Evolutionary conservation across 129 eudicot species (phyloP), one percentile per base, ranked within the genome.

Genomic region (Centella asiatica): DNA sequence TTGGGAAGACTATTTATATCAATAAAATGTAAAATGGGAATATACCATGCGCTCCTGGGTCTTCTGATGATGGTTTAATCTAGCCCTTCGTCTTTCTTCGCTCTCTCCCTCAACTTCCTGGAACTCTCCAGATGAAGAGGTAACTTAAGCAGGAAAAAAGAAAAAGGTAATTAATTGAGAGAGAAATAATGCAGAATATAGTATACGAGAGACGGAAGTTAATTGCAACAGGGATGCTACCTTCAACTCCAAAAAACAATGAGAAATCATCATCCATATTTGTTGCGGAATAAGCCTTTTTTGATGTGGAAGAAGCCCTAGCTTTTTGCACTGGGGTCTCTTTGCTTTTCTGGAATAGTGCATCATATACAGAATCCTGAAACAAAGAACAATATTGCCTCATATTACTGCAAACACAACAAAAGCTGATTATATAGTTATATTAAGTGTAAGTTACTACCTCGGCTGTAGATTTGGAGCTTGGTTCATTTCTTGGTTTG

Each of bases 71-170:
- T 80, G 95, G 40, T 80, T 88, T 56, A 70, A 77, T 76, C 98
- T 82, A 13, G 88, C 84, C 73, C 69, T 80, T 64, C 98, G 76
- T 80, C 98, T 84, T 34, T 87, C 98, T 59, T 76, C 80, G 67
- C 76, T 78, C 81, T 92, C 98, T 62, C 96, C 98, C 29, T 84
- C 72, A 56, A 87, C 45, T 76, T 92, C 98, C 59, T 81, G 75
- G 65, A 92, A 92, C 66, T 58, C 88, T 69, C 73, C 85, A 24
- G 96, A 80, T 53, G 87, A 67, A 81, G 88, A 66, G n/a, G 84
- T 66, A 76, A 46, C 81, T 76, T 73, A 66, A 66, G 68, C 52
- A 70, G 48, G 59, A 51, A 57, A 59, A 56, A 42, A 69, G 46
- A 67, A 29, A 27, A 4, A 8, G 61, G 24, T 33, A 10, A 10